Evolutionary conservation across 1,284 basidiomycete species (phyloP), one percentile per base, ranked within the genome.

Genomic region (Marasmius fiardii): DNA sequence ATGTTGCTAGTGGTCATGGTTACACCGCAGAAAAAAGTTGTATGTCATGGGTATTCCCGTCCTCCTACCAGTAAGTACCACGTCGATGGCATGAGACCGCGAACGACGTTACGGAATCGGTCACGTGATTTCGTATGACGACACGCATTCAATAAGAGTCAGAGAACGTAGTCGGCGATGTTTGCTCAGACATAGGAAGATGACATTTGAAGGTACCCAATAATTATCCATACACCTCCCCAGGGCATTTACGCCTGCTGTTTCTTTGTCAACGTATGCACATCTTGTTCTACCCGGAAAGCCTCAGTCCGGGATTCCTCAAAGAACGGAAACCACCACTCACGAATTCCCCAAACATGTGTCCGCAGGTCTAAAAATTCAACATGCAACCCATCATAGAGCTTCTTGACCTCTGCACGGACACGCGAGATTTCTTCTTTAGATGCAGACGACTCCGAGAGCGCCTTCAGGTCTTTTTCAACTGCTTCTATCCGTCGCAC

Each of bases 401-500:
- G 71, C 71, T 92, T 93, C 81, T 94, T 94, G 63, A 88, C 79
- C 71, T 95, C 93, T 16, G 81, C 81, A 57, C 93, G 77, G 18
- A 92, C 74, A 59, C 83, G 80, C 33, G 83, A 79, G 26, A 92
- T 74, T 62, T 95, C 93, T 51, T 93, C 92, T 71, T 92, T 94
- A 31, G 77, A 79, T 4, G 89, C 80, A 1, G 86, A 80, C 18
- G 74, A 71, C 51, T 83, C 81, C n/a, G 81, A 77, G 28, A 95
- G 67, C 0, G 86, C 85, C 67, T 90, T 92, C 61, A 95, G 68
- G 65, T 94, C 92, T 69, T 93, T 93, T 73, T 95, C 93, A 2
- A 94, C 91, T 2, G 85, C 82, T 68, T 94, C 90, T 65, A 95
- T 92, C 55, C 92, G 80, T 59, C 88, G 78, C 3, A 95, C 84